These are phyloP conservation scores for Penicillium verhagenii DNA, from an alignment of 495 filamentous ascomycete genomes.

Conservation along the genomic window DNA sequence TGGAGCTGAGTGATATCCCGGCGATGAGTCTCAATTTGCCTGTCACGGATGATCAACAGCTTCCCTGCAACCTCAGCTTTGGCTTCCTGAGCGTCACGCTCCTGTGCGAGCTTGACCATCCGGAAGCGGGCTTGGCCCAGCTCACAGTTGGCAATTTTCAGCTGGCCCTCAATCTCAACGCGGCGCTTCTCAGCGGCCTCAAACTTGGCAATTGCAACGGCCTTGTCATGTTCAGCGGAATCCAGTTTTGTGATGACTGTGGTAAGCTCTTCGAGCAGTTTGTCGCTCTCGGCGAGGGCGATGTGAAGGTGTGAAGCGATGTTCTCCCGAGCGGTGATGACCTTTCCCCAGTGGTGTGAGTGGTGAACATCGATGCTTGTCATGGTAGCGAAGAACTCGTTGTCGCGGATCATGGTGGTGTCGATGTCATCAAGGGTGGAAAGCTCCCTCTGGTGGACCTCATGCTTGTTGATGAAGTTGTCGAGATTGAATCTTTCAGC, in stretches of 20 bases:
- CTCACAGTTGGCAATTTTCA: neutral
- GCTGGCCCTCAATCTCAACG: neutral
- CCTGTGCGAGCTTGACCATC: neutral
- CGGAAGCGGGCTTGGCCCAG: neutral
- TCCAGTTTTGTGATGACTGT: neutral
- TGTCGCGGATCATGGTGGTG: neutral
- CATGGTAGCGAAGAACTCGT: neutral
- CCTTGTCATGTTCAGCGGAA: neutral
- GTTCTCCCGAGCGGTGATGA: neutral
- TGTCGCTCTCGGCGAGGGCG: neutral
- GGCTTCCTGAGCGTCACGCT: neutral
- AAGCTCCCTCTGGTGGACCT: neutral
- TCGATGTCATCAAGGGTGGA: neutral
- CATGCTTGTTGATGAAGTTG: neutral
- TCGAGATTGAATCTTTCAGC: neutral
- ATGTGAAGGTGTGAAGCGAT: neutral
- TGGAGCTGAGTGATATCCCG: neutral
- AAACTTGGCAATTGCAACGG: neutral
- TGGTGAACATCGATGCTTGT: neutral
- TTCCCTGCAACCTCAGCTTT: neutral
- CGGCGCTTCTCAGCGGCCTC: neutral
- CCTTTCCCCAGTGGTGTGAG: neutral
- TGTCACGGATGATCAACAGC: neutral
- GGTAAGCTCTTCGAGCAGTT: neutral
- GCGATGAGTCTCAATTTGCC: neutral